These are phyloP conservation scores for Fagopyrum homotropicum DNA, from an alignment of 148 eudicot genomes.

Conservation along the genomic window DNA sequence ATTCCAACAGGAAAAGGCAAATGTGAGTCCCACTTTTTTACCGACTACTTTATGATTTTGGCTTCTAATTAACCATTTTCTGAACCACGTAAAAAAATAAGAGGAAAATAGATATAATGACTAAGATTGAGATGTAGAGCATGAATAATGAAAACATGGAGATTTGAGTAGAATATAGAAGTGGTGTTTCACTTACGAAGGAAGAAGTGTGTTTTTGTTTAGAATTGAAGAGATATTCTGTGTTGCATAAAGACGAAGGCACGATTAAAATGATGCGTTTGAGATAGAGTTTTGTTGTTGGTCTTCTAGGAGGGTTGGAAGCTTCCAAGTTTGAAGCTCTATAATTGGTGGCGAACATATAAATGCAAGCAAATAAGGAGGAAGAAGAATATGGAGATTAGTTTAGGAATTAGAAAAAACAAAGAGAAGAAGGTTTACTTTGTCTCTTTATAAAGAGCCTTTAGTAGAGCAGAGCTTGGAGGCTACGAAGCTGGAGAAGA, in stretches of 20 bases:
- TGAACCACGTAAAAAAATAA: not conserved
- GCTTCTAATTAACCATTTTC: not conserved
- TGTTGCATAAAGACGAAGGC: not conserved
- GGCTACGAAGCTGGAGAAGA: too few species aligned
- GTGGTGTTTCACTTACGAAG: constrained; percentile 1
- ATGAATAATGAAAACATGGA: not conserved
- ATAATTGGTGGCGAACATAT: not conserved
- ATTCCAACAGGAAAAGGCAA: not conserved
- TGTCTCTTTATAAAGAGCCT: not conserved
- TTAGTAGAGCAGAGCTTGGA: not conserved
- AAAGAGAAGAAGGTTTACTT: not conserved
- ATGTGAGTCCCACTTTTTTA: not conserved
- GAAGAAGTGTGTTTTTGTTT: not conserved
- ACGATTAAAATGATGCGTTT: not conserved
- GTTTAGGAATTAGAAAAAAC: not conserved
- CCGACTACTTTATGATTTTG: not conserved
- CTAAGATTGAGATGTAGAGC: not conserved
- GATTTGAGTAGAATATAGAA: not conserved
- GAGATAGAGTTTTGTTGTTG: not conserved
- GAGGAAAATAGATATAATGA: not conserved
- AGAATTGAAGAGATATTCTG: not conserved
- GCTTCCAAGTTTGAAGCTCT: not conserved
- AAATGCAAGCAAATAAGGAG: not conserved
- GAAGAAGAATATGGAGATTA: not conserved
- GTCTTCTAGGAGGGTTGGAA: not conserved